Conservation (phyloP, 2,329 filamentous ascomycete genomes). For the Fusarium sp. region DNA sequence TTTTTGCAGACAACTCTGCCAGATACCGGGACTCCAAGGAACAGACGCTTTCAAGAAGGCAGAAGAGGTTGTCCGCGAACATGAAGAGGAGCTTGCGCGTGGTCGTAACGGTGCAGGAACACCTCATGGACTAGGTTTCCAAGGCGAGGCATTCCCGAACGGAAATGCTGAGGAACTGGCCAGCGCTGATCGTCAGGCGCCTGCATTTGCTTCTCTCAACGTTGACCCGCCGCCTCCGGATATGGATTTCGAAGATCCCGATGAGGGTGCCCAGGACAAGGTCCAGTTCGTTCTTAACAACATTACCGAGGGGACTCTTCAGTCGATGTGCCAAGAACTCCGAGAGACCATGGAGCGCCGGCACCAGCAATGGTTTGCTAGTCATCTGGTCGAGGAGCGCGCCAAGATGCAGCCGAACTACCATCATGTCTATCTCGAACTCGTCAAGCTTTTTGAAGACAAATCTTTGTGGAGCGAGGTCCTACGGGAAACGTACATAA, state of each 20-base stretch:
- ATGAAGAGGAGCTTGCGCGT: slow-evolving; percentile 73
- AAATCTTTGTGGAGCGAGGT: slow-evolving; percentile 87
- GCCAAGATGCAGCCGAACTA: slow-evolving; percentile 99
- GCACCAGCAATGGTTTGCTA: slow-evolving; percentile 96
- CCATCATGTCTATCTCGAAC: slow-evolving; percentile 91
- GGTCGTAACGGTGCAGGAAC: slow-evolving; percentile 67
- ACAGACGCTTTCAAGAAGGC: slow-evolving; percentile 89
- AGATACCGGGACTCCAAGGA: slow-evolving; percentile 84
- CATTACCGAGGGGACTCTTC: slow-evolving; percentile 89
- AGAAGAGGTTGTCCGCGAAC: slow-evolving; percentile 81
- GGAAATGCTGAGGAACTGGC: slow-evolving; percentile 77
- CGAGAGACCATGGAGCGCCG: slow-evolving; percentile 82
- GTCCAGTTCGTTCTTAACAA: slow-evolving; percentile 98
- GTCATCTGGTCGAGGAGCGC: slow-evolving; percentile 93
- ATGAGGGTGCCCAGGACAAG: slow-evolving; percentile 89
- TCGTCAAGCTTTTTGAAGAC: slow-evolving; percentile 87
- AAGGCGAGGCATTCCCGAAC: slow-evolving; percentile 73
- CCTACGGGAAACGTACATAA: slow-evolving; percentile 92
- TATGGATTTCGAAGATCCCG: slow-evolving; percentile 83
- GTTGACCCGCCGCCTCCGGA: slow-evolving; percentile 78
- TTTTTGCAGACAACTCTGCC: slow-evolving; percentile 87
- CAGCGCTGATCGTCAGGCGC: slow-evolving; percentile 71
- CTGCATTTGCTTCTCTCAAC: slow-evolving; percentile 84
- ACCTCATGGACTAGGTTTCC: slow-evolving; percentile 55
- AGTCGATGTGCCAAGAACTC: slow-evolving; percentile 86